Percentiles rank a stretch among this genome's conserved stretches.
These are phyloP conservation scores for Aureobasidium mangrovei DNA, from an alignment of 2,329 filamentous ascomycete species.

Conservation along the genomic window DNA sequence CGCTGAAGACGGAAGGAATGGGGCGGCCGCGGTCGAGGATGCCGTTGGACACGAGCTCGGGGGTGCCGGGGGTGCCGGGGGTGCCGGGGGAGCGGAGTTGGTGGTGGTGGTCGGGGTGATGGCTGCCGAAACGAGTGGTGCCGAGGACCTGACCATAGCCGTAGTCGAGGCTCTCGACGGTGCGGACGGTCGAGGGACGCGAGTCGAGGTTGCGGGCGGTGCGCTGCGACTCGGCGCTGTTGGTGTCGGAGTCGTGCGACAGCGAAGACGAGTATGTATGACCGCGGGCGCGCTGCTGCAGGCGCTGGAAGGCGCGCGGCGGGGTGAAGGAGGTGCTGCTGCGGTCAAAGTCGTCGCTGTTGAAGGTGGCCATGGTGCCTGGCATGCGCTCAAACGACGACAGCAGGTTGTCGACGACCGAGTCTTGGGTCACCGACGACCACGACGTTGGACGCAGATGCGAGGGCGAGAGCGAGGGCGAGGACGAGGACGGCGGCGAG, in stretches of 20 bases:
- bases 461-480: neutral
- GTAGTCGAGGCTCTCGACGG: conserved; percentile 42
- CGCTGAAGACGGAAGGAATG: conserved; percentile 36
- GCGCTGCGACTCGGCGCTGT: conserved; percentile 25
- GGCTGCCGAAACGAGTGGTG: neutral
- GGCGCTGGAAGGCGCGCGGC: conserved; percentile 23
- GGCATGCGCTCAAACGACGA: conserved; percentile 81
- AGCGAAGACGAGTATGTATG: conserved; percentile 53
- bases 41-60: conserved; percentile 26
- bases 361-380: conserved; percentile 27
- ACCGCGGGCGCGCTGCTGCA: conserved; percentile 40
- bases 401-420: conserved; percentile 92
- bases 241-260: conserved; percentile 48
- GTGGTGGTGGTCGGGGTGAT: conserved; percentile 57
- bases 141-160: conserved; percentile 1
- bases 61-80: conserved; percentile 36
- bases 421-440: conserved; percentile 72
- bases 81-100: conserved; percentile 46
- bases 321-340: conserved; percentile 20
- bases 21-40: conserved; percentile 36
- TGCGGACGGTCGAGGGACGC: conserved; percentile 13
- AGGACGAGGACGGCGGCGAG: neutral
- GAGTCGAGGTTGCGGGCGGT: conserved; percentile 19
- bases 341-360: conserved; percentile 21
- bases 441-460: conserved; percentile 43